Evolutionary conservation across 164 flowering plant genomes (phyloP).

Genomic region (Akebia trifoliata): DNA sequence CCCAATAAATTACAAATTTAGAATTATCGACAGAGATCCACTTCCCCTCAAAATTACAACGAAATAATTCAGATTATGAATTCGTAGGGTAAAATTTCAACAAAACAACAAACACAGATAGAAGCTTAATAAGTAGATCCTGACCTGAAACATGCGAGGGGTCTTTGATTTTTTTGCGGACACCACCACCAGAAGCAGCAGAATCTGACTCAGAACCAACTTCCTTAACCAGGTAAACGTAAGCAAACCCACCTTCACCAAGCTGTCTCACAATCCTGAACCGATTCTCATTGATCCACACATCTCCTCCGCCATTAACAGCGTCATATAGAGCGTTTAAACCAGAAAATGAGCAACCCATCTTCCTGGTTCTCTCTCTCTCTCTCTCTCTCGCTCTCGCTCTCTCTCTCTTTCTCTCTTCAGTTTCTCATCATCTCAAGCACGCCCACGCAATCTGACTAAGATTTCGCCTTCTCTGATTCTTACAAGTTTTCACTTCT

Average conservation of each 20-base stretch:
- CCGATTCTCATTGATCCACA: conserved; percentile 97
- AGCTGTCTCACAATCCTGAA: conserved; percentile 85
- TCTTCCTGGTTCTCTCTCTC: conserved; percentile 18
- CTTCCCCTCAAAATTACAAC: not conserved
- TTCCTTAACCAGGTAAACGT: conserved; percentile 79
- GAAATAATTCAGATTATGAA: too few relatives aligned
- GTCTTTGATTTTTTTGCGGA: conserved; percentile 69
- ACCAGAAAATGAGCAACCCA: conserved; percentile 98
- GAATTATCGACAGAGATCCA: not conserved
- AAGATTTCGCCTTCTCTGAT: not conserved
- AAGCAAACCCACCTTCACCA: conserved; percentile 95
- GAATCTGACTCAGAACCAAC: conserved; percentile 41
- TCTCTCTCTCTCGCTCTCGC: not conserved
- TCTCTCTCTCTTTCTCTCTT: too few relatives aligned
- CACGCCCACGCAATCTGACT: not conserved
- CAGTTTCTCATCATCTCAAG: not conserved
- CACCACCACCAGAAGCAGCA: conserved; percentile 29
- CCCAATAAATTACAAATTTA: not conserved
- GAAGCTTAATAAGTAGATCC: conserved; percentile 9
- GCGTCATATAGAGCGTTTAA: conserved; percentile 89
- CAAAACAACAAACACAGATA: too few relatives aligned
- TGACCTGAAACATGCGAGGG: conserved; percentile 68
- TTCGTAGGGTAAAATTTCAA: not conserved
- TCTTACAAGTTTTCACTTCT: too few relatives aligned
- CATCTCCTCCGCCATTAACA: conserved; percentile 89